Conservation (phyloP, 108 stramenopile species). For the Nannochloropsis gaditana region DNA sequence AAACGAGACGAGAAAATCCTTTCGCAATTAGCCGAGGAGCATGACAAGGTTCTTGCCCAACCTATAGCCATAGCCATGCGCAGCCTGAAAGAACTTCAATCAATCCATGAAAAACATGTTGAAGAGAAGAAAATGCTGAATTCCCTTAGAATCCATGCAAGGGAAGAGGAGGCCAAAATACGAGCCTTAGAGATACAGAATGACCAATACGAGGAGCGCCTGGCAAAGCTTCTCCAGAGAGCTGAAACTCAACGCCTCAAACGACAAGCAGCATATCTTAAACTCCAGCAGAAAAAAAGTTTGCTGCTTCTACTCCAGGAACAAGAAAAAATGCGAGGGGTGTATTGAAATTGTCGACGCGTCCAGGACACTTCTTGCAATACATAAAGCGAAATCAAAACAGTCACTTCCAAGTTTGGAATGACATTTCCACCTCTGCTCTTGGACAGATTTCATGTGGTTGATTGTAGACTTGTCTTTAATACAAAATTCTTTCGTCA, state of each 20-base stretch:
- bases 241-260: background rate
- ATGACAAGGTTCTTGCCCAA: background rate
- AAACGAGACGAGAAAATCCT: background rate
- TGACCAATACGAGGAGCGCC: background rate
- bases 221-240: background rate
- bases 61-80: background rate
- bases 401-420: too few relatives aligned
- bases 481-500: too few relatives aligned
- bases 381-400: too few relatives aligned
- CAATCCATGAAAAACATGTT: background rate
- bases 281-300: background rate
- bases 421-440: too few relatives aligned
- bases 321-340: background rate
- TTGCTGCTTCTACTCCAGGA: background rate
- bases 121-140: background rate
- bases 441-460: too few relatives aligned
- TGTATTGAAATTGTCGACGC: too few relatives aligned
- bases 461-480: too few relatives aligned
- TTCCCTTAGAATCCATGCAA: background rate
- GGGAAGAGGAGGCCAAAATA: background rate
- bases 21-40: background rate
- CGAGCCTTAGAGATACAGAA: background rate
- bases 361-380: too few relatives aligned
- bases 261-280: background rate
- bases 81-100: background rate